Evolutionary conservation across 805 yeast species (phyloP).

Genomic region (Naumovozyma baii): DNA sequence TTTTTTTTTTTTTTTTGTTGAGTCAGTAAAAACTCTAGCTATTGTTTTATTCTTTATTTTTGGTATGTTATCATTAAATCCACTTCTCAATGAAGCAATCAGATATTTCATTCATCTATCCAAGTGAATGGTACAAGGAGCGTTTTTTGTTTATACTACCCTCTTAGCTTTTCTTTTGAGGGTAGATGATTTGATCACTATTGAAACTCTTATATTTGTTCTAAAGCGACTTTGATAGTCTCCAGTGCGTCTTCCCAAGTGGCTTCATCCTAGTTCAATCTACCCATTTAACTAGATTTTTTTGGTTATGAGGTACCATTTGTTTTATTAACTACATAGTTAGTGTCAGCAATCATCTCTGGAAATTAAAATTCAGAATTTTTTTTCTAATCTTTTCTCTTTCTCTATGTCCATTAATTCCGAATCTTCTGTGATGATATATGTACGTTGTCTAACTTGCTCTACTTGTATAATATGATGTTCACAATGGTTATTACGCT

Average conservation of each 20-base stretch:
- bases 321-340: conserved; percentile 42
- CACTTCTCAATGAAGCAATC: conserved; percentile 58
- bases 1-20: conserved; percentile 4
- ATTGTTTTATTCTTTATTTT: conserved; percentile 2
- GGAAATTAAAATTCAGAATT: conserved; percentile 73
- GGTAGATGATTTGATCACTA: conserved; percentile 26
- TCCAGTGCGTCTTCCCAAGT: conserved; percentile 93
- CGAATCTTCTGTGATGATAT: conserved; percentile 79
- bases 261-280: conserved; percentile 87
- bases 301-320: conserved; percentile 57
- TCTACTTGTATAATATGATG: conserved; percentile 62
- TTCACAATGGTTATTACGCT: conserved; percentile 72
- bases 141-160: no score
- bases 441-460: conserved; percentile 67
- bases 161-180: conserved; percentile 39
- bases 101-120: conserved; percentile 87
- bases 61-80: conserved; percentile 17
- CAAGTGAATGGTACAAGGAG: conserved; percentile 90
- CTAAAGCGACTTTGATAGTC: conserved; percentile 77
- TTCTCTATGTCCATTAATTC: conserved; percentile 88
- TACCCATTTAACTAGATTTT: conserved; percentile 87
- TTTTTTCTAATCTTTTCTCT: conserved; percentile 74
- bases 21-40: not conserved
- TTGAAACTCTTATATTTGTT: conserved; percentile 75
- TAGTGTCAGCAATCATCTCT: conserved; percentile 72